Base-by-base conservation (phyloP, 2,329 filamentous ascomycete species). In the Arthroderma uncinatum region DNA sequence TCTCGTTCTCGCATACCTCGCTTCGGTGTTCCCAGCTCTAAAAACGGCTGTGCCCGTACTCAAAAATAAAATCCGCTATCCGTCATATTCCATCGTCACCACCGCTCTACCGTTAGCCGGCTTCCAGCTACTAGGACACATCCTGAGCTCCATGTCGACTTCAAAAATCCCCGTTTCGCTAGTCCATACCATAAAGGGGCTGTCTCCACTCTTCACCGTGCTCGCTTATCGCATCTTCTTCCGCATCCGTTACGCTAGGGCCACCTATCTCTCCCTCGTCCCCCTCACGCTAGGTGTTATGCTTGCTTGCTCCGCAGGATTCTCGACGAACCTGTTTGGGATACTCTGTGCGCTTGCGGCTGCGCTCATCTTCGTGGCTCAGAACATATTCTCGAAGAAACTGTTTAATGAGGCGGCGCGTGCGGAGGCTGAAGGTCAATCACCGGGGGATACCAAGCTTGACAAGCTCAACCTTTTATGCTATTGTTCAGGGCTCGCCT, bases 321-420 rank as follows among this genome's bases (percentile, higher is more conserved):
- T 95, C 64, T 86, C 83, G 21, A 92, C 88, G 30, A 91, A 98
- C 67, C 81, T 96, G 61, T 80, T 93, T 54, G 93, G 93, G n/a
- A 86, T 98, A 16, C 66, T 92, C 9, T 92, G 91, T 66, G 91
- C 93, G 2, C 85, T 98, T 37, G 76, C 89, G 34, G 91, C 89
- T n/a, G 89, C 93, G 6, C 77, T 97, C 57, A 86, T 97, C 62
- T 98, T 98, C 68, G 93, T 98, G 36, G 93, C 90, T 0, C 93
- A 98, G 69, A 98, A 98, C 68, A 98, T 98, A 58, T 95, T 96
- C 63, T 97, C 92, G 19, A 98, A 98, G 73, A 89, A 89, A 63
- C 83, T 98, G 8, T 98, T 98, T 78, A 98, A 96, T 70, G 91
- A 96, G 68, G 89, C 89, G 5, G 86, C 89, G 5, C 84, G 84